phyloP scores from a whole-genome alignment of 768 basidiomycete genomes.

The Suillus brevipes region DNA sequence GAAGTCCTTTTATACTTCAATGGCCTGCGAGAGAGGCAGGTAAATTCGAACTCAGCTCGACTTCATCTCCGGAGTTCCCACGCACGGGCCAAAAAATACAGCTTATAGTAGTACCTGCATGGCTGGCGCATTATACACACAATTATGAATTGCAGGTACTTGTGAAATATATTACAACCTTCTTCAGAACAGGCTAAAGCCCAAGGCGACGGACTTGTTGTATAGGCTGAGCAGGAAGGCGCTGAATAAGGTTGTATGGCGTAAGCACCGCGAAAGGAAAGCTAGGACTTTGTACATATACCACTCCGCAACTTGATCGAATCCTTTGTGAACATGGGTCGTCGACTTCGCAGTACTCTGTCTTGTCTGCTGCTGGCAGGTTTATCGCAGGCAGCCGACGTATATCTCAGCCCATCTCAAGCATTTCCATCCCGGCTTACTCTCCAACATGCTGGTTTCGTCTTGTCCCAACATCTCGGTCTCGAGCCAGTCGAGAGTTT shows the following conservation, averaged over 20 bases:
- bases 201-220: neutral
- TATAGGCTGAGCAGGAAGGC: no score
- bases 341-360: conserved; percentile 22
- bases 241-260: neutral
- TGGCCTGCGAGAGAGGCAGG: conserved; percentile 37
- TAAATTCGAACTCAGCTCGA: conserved; percentile 45
- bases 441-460: conserved; percentile 55
- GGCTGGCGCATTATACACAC: neutral
- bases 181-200: neutral
- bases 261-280: neutral
- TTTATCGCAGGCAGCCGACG: conserved; percentile 50
- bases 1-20: conserved; percentile 41
- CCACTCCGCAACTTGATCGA: neutral
- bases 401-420: conserved; percentile 57
- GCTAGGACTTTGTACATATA: neutral
- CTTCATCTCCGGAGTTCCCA: conserved; percentile 35
- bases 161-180: neutral
- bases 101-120: neutral
- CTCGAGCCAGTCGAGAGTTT: conserved; percentile 63
- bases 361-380: conserved; percentile 30
- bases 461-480: conserved; percentile 69
- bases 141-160: neutral
- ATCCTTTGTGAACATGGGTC: conserved; percentile 17
- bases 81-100: conserved; percentile 42
- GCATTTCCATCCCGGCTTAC: conserved; percentile 42